Evolutionary conservation across 2,329 filamentous ascomycete genomes (phyloP).

Genomic region (Fusarium fracticaudum): DNA sequence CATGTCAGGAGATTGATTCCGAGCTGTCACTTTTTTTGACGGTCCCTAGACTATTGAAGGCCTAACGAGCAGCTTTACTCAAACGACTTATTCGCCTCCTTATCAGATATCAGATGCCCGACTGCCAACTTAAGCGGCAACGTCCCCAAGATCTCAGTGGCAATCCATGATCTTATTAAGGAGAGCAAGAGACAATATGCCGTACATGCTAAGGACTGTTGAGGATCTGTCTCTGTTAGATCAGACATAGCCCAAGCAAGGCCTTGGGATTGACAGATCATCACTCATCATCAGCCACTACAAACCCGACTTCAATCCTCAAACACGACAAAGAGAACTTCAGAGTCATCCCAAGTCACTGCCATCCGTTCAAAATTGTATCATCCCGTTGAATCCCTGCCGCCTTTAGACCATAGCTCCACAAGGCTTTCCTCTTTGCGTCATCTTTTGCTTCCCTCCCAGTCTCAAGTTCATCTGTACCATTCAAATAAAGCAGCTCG

Average conservation of each 20-base stretch:
- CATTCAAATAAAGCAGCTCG: slow-evolving; percentile 48
- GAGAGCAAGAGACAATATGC: slow-evolving; percentile 1
- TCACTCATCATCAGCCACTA: background rate
- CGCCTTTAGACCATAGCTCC: slow-evolving; percentile 44
- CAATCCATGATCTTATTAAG: background rate
- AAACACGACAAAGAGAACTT: background rate
- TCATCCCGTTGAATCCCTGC: slow-evolving; percentile 41
- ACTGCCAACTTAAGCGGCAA: background rate
- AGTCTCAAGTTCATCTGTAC: slow-evolving; percentile 42
- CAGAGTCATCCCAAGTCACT: slow-evolving; percentile 22
- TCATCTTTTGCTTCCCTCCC: slow-evolving; percentile 45
- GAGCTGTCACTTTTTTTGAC: background rate
- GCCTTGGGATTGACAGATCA: background rate
- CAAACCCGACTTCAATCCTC: background rate
- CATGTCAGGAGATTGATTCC: slow-evolving; percentile 25
- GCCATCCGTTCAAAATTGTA: slow-evolving; percentile 42
- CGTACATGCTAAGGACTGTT: background rate
- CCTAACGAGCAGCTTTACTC: background rate
- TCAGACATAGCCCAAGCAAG: background rate
- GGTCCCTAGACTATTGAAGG: background rate
- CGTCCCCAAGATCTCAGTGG: background rate
- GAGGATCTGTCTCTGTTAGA: background rate
- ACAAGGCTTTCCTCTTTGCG: slow-evolving; percentile 44
- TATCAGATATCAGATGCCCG: background rate
- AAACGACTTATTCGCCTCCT: background rate